Evolutionary conservation across 768 basidiomycete species (phyloP).

Genomic region (Exidia glandulosa): DNA sequence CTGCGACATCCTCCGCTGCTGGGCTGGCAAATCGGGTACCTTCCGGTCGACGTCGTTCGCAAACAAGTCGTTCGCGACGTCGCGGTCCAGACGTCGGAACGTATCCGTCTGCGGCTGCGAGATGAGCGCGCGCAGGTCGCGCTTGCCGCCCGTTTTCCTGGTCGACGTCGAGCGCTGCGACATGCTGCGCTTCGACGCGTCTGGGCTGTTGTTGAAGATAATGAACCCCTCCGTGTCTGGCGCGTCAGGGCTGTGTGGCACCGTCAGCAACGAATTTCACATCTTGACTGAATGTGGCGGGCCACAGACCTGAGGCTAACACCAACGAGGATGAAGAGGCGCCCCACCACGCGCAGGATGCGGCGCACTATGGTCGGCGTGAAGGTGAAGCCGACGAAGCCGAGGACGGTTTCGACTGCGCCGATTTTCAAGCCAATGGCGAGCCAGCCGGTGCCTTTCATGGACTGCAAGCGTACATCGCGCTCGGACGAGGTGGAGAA

Average conservation of each 20-base stretch:
- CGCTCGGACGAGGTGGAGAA: constrained; percentile 30
- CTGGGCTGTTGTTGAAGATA: constrained; percentile 1
- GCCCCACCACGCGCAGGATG: constrained; percentile 41
- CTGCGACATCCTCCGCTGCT: constrained; percentile 14
- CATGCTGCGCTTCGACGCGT: background rate
- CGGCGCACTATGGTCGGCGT: constrained; percentile 43
- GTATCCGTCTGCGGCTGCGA: constrained; percentile 44
- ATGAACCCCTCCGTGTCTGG: background rate
- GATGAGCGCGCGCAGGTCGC: constrained; percentile 27
- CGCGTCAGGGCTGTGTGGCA: background rate
- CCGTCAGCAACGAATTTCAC: background rate
- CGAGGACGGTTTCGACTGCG: constrained; percentile 51
- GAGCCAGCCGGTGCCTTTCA: constrained; percentile 58
- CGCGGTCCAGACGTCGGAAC: constrained; percentile 28
- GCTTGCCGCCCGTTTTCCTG: background rate
- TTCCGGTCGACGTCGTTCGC: constrained; percentile 5
- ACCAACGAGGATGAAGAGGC: constrained; percentile 49
- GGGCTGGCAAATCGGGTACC: background rate
- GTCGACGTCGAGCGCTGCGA: background rate
- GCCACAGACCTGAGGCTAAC: constrained; percentile 23
- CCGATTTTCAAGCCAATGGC: constrained; percentile 50
- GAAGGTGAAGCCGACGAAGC: constrained; percentile 48
- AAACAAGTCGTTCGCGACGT: background rate
- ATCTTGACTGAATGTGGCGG: background rate
- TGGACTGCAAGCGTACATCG: constrained; percentile 25